Evolutionary conservation across 2,329 filamentous ascomycete species (phyloP).

Genomic region (Gnomoniopsis sp.): DNA sequence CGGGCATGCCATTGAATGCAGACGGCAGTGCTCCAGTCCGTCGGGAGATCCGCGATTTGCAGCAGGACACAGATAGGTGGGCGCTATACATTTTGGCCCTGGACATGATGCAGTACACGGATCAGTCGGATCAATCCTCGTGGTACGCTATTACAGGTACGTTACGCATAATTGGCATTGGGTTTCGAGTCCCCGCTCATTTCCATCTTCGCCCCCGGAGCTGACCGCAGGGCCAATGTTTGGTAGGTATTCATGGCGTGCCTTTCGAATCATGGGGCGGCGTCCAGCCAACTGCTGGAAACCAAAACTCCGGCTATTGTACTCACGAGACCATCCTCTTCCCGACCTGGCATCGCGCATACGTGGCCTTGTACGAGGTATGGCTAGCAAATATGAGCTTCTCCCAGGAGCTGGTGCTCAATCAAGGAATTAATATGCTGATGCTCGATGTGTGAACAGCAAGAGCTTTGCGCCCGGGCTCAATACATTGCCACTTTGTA

Average conservation of each 20-base stretch:
- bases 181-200: background rate
- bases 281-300: constrained; percentile 47
- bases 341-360: constrained; percentile 80
- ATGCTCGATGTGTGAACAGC: constrained; percentile 25
- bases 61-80: constrained; percentile 63
- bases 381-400: background rate
- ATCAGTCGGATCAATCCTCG: constrained; percentile 62
- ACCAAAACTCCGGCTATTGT: constrained; percentile 67
- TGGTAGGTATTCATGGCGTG: constrained; percentile 72
- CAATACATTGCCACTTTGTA: constrained; percentile 45
- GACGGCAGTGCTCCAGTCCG: constrained; percentile 41
- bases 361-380: constrained; percentile 62
- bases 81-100: constrained; percentile 75
- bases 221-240: background rate
- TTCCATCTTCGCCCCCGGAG: constrained; percentile 6
- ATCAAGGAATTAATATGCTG: background rate
- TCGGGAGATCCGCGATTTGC: constrained; percentile 65
- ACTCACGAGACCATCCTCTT: constrained; percentile 74
- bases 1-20: constrained; percentile 33
- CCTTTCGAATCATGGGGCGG: constrained; percentile 57
- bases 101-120: constrained; percentile 65
- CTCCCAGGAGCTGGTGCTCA: background rate
- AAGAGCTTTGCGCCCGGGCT: constrained; percentile 34
- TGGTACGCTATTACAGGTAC: constrained; percentile 77
- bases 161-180: constrained; percentile 22